phyloP scores from a whole-genome alignment of 1,284 basidiomycete species.

The Rhodotorula mucilaginosa region DNA sequence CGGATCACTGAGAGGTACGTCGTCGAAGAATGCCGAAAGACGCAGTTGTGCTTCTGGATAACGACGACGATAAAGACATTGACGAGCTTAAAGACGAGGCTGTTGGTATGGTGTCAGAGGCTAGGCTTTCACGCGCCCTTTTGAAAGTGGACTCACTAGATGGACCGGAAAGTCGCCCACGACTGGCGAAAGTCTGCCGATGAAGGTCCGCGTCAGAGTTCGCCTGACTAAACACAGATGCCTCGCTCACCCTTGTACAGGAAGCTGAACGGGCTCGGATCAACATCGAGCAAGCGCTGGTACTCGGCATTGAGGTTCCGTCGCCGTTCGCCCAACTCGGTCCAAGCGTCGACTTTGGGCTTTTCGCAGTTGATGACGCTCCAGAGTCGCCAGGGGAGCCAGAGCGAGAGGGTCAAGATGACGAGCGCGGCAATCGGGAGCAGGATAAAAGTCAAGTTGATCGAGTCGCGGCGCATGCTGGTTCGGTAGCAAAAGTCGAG shows the following conservation, averaged over 20 bases:
- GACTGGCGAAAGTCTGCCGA: conserved; percentile 62
- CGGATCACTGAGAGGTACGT: conserved; percentile 60
- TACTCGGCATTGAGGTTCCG: conserved; percentile 66
- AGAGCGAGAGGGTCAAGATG: conserved; percentile 63
- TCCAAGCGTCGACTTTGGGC: conserved; percentile 66
- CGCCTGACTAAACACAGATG: background rate
- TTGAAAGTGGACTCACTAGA: conserved; percentile 40
- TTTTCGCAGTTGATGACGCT: conserved; percentile 60
- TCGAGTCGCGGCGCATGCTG: conserved; percentile 59
- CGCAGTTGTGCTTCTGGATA: conserved; percentile 65
- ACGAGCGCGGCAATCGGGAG: conserved; percentile 61
- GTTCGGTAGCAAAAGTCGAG: conserved; percentile 69
- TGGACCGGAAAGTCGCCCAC: conserved; percentile 55
- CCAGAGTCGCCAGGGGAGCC: conserved; percentile 67
- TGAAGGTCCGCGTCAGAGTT: background rate
- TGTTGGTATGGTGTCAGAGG: background rate
- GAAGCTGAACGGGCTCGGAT: conserved; percentile 68
- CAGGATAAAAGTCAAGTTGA: conserved; percentile 68
- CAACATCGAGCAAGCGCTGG: conserved; percentile 62
- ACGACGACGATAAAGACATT: conserved; percentile 66
- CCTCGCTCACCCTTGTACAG: conserved; percentile 63
- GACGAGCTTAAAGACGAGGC: conserved; percentile 61
- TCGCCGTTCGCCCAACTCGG: conserved; percentile 65
- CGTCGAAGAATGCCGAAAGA: conserved; percentile 61
- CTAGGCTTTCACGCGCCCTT: background rate